Percentiles rank a stretch among this genome's conserved stretches.
Conservation (phyloP, 2,329 filamentous ascomycete species). For the Aspergillus intermedius region DNA sequence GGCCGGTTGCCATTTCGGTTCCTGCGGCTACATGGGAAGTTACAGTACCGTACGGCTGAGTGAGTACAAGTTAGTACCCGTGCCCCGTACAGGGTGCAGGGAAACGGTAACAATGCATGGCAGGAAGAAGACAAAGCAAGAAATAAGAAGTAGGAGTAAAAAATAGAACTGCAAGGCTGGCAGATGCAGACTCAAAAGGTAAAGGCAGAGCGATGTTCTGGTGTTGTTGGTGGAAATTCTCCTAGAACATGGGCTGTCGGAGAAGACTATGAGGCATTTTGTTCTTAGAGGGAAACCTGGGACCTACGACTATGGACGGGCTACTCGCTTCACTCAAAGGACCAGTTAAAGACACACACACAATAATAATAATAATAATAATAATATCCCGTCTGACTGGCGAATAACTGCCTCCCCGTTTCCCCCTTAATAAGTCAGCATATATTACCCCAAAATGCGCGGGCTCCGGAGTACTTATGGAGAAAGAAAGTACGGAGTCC, state of each 20-base stretch:
- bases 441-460: too few relatives aligned
- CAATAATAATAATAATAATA: neutral
- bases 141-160: neutral
- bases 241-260: neutral
- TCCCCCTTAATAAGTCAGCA: neutral
- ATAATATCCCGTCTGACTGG: slow-evolving; percentile 3
- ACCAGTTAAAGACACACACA: slow-evolving; percentile 1
- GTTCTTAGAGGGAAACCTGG: slow-evolving; percentile 1
- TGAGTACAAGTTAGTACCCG: slow-evolving; percentile 1
- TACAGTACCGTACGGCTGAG: neutral
- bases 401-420: neutral
- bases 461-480: too few relatives aligned
- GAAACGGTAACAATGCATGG: neutral
- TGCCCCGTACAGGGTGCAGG: neutral
- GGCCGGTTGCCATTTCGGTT: slow-evolving; percentile 14
- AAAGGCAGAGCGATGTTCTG: neutral
- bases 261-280: slow-evolving; percentile 18
- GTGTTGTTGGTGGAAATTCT: neutral
- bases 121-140: slow-evolving; percentile 1
- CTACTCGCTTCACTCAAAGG: neutral
- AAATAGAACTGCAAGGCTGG: slow-evolving; percentile 1
- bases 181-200: slow-evolving; percentile 6
- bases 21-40: slow-evolving; percentile 17
- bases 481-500: too few relatives aligned
- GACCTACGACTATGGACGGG: neutral